Base-by-base conservation (phyloP, 768 basidiomycete genomes). In the Rhizopogon vinicolor region DNA sequence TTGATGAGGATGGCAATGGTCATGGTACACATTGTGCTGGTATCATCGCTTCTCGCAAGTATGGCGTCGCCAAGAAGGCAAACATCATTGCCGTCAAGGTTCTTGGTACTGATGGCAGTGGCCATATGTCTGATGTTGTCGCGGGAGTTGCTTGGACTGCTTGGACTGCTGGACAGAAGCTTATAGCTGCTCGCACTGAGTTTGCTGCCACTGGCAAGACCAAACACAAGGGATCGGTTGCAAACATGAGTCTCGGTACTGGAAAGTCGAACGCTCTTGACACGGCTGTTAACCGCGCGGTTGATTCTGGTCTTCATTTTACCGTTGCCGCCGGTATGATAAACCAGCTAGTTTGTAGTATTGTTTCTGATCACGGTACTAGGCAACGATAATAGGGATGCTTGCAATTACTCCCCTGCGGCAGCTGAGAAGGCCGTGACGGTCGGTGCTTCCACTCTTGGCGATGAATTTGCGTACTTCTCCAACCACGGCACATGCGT, bases 171-270 rank as follows among this genome's bases (percentile, higher is more conserved):
- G 66, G 70, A 40, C 62, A 68, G 25, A 91, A 87, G 67, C 81
- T 80, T 0, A 65, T 63, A n/a, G 78, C 78, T 14, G 89, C 92
- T 16, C 75, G 72, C 7, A 78, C 80, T 12, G 91, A 95, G 68
- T 67, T 80, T 58, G 80, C 75, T 51, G 77, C 79, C 33, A 93
- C 91, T n/a, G 89, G 91, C 52, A 86, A 81, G 75, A 89, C 87
- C 52, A 74, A 73, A 43, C 91, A 96, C 81, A 95, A 93, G 77
- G 97, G 97, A 22, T 93, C 93, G 16, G 93, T 95, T 52, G 91
- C 88, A 49, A 96, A 96, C 79, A 97, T 99, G 97, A 90, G 87
- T 69, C 87, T 99, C 51, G 97, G 97, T 60, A 97, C 97, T 64
- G 92, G 93, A 56, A 96, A 95, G 76, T 92, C 91, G 6, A 79